These are phyloP conservation scores for Pleurotus pulmonarius DNA, from an alignment of 768 basidiomycete species.

Conservation along the genomic window DNA sequence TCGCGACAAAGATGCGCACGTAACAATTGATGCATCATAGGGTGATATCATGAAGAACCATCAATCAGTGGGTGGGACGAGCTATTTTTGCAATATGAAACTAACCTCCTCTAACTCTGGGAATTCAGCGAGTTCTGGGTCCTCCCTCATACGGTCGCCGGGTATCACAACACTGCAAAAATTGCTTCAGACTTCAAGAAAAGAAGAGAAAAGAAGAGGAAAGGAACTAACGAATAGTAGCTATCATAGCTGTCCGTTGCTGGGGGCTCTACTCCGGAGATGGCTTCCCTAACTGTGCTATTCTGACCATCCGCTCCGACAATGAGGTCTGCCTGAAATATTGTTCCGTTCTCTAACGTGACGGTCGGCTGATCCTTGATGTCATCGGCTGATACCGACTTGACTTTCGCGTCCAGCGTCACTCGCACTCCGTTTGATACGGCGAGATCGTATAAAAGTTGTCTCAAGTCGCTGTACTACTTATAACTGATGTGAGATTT, in stretches of 20 bases:
- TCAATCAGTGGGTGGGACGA: too few relatives aligned
- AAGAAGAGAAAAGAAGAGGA: not conserved
- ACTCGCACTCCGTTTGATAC: conserved; percentile 35
- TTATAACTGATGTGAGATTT: conserved; percentile 3
- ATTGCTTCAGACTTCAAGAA: not conserved
- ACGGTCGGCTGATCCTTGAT: conserved; percentile 17
- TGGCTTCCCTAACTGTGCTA: conserved; percentile 34
- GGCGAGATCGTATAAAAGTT: conserved; percentile 39
- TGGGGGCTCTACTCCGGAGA: conserved; percentile 26
- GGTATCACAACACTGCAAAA: conserved; percentile 31
- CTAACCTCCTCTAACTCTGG: conserved; percentile 29
- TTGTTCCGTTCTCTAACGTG: conserved; percentile 29
- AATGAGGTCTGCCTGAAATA: conserved; percentile 38
- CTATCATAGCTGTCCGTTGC: conserved; percentile 21
- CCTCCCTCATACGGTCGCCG: conserved; percentile 28
- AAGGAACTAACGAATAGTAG: conserved; percentile 34
- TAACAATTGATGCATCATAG: too few relatives aligned
- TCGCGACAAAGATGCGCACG: too few relatives aligned
- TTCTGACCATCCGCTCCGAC: conserved; percentile 48
- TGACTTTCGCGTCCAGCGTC: conserved; percentile 25
- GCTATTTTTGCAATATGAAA: not conserved
- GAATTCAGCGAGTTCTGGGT: conserved; percentile 32
- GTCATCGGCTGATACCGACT: conserved; percentile 22
- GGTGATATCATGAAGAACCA: too few relatives aligned
- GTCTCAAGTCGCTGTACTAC: conserved; percentile 45